Base-by-base conservation (phyloP, 805 yeast species). In the Zygotorulaspora danielsina region DNA sequence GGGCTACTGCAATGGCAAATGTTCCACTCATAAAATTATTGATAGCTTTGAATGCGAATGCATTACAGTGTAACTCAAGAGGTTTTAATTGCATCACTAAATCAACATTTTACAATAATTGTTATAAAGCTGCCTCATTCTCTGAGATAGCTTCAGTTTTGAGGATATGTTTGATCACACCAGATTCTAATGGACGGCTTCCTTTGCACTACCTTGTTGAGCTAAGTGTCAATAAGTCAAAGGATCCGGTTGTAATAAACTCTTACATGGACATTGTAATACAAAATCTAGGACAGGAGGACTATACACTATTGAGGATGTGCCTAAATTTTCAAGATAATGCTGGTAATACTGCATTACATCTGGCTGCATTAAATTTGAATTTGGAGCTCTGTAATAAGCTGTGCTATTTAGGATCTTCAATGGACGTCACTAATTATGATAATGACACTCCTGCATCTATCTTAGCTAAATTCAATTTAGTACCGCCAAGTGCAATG, bases 1-100 rank as follows among this genome's bases (percentile, higher is more conserved):
- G 95, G 95, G 93, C 94, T 0, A 73, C 86, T 20, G 81, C 93
- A 0, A 74, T 84, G 78, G 90, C 85, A 1, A 75, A 79, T 43
- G 55, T 73, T n/a, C 69, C 72, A 5, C 67, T 83, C 44, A 71
- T 81, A 12, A 78, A 78, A 46, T 55, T 84, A 19, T 50, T 82
- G 15, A 60, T 66, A 5, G 66, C 74, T 3, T 71, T 78, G 43
- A 78, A 81, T 18, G 84, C 86, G 2, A 78, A 79, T 51, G 81
- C 83, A 3, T 46, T 74, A 18, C 59, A 66, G 10, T 64, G 71
- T 35, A 78, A 76, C 43, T 64, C 68, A 39, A 65, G 71, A 32
- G 93, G 93, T 0, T 70, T 82, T 59, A 84, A 81, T 55, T 76
- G 86, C 34, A 64, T 84, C 9, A 79, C 88, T 1, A 79, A 84